Base-by-base conservation (phyloP, 2,329 filamentous ascomycete genomes). In the Pseudopyricularia javanii region DNA sequence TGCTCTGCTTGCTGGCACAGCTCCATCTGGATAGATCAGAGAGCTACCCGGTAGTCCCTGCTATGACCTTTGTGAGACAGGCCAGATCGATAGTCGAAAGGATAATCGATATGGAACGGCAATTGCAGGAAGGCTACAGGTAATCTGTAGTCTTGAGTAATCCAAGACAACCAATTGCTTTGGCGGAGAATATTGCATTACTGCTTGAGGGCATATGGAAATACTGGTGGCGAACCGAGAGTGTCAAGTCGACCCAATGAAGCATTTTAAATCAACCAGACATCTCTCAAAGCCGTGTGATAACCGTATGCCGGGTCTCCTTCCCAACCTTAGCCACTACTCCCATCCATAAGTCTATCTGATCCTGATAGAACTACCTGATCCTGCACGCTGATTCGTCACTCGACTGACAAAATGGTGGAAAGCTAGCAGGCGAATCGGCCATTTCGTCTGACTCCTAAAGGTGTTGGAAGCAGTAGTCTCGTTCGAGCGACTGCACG, bases 1-100 rank as follows among this genome's bases (percentile, higher is more conserved):
- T 90, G 82, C 76, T 82, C 52, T 77, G 78, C 11, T 68, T 90
- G 50, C 72, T 90, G 20, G 68, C 80, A 9, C 82, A 88, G 62
- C 74, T 86, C 53, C 82, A 89, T 63, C 67, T 78, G 53, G 78
- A 76, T 54, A 74, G 80, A 26, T 71, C 77, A 53, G 20, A 34
- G 26, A 78, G 82, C 57, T 82, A 84, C 62, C 75, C 79, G 8
- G 70, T 79, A 22, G 40, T 45, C 24, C 40, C 40, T 45, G 40
- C 20, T 20, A 45, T 45, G 24, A 45, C 20, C 22, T 45, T 45
- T 14, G 14, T 45, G 40, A 45, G 40, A 45, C 40, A 45, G 40
- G 40, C 40, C 22, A 45, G 40, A 24, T 45, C 40, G 20, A 26
- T 45, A 4, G 24, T 45, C 40, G 40, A 22, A 24, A 45, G 22